Evolutionary conservation across 2,329 filamentous ascomycete genomes (phyloP).

Genomic region (Penicillium sp.): DNA sequence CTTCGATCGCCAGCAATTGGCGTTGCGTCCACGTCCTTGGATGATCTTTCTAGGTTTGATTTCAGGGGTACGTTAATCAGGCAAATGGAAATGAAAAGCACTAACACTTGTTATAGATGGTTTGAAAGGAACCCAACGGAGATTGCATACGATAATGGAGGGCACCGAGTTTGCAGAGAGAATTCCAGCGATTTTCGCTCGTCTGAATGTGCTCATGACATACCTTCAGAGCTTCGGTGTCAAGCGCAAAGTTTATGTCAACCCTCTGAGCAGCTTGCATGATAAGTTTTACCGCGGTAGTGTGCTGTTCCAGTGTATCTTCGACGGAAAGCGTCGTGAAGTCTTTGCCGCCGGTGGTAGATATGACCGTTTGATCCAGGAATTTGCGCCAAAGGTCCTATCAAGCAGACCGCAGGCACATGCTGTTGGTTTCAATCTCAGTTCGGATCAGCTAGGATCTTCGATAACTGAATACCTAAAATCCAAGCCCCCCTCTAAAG

Average conservation of each 20-base stretch:
- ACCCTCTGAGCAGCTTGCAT: constrained; percentile 79
- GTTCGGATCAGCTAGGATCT: constrained; percentile 73
- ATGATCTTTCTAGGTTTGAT: constrained; percentile 85
- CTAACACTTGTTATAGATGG: constrained; percentile 52
- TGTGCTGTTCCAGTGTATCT: constrained; percentile 82
- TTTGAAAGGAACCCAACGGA: constrained; percentile 67
- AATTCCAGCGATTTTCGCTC: constrained; percentile 58
- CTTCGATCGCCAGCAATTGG: constrained; percentile 75
- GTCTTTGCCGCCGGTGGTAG: constrained; percentile 90
- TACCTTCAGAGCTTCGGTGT: constrained; percentile 73
- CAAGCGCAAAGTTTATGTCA: constrained; percentile 72
- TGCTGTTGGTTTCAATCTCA: constrained; percentile 86
- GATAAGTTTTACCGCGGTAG: constrained; percentile 85
- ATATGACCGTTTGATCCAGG: constrained; percentile 83
- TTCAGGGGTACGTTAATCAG: constrained; percentile 59
- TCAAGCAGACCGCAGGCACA: constrained; percentile 61
- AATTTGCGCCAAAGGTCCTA: constrained; percentile 66
- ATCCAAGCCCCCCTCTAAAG: constrained; percentile 59
- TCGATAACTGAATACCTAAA: constrained; percentile 52
- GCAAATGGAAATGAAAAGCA: constrained; percentile 44
- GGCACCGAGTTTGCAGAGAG: constrained; percentile 49
- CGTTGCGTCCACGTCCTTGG: constrained; percentile 79
- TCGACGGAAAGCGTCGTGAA: constrained; percentile 72
- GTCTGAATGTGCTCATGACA: constrained; percentile 69
- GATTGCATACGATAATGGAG: constrained; percentile 51